Evolutionary conservation across 495 filamentous ascomycete species (phyloP), one percentile per base, ranked within the genome.

Genomic region (Penicillium flavigenum): DNA sequence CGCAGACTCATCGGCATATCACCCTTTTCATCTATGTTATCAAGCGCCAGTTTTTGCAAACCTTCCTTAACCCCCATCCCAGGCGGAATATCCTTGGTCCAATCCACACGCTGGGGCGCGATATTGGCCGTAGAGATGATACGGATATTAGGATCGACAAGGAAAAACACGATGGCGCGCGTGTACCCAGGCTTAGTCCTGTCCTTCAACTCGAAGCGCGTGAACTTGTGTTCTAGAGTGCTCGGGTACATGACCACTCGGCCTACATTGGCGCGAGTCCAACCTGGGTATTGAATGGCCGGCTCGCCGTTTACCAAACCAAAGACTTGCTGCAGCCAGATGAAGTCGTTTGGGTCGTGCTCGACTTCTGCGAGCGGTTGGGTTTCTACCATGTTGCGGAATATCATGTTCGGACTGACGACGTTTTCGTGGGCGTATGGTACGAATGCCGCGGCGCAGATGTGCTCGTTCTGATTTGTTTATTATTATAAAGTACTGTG

Each of bases 51-150:
- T 36, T 60, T 60, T n/a, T 50, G 53, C 48, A 76, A 51, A 14
- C 60, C 51, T 34, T 45, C 14, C 12, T 57, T 47, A 22, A 62
- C 24, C 2, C 64, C 41, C 6, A 53, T 41, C 0, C 51, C 54
- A 4, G 64, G 56, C 2, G 57, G 27, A 0, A 61, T 44, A 47
- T 66, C 63, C 11, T 60, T 51, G 16, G 66, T 71, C 75, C 75
- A 78, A 56, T 77, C 72, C 3, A 69, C 17, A 14, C 72, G 61
- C 58, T 81, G 83, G 0, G 82, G 81, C 4, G 84, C 83, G 0
- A 87, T 76, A 55, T 82, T 80, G 0, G 77, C 76, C 0, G 84
- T 84, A 2, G 74, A 79, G 34, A 84, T 76, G 47, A 84, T 75
- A 8, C 82, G 74, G 17, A 74, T 66, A 29, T 76, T 68, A 0